A percentile compares a stretch with the other conserved stretches of the same genome.
Evolutionary conservation across 768 basidiomycete species (phyloP).

Genomic region (Mycena latifolia): DNA sequence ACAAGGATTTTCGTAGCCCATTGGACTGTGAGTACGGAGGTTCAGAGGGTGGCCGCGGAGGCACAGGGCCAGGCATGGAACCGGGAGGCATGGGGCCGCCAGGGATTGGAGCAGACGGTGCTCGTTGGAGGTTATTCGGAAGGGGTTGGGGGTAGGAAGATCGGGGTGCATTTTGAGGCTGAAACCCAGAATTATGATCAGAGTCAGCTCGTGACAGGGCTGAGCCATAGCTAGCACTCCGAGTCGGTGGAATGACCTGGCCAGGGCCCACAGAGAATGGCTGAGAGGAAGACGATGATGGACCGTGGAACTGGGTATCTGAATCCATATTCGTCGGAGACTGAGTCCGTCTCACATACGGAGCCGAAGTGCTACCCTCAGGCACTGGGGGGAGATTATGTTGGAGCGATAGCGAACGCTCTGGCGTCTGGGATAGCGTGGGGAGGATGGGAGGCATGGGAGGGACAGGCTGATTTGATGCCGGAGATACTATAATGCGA

Average conservation of each 20-base stretch:
- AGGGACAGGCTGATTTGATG: conserved; percentile 74
- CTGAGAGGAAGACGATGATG: conserved; percentile 44
- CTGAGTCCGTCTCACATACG: conserved; percentile 18
- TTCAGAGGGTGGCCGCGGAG: conserved; percentile 64
- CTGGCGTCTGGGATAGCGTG: conserved; percentile 18
- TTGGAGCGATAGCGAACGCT: conserved; percentile 10
- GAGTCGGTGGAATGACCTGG: conserved; percentile 50
- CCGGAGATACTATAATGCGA: conserved; percentile 60
- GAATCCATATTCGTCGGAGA: conserved; percentile 19
- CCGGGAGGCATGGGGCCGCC: conserved; percentile 39
- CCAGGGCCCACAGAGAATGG: conserved; percentile 54
- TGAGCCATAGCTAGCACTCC: conserved; percentile 51
- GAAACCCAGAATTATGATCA: conserved; percentile 37
- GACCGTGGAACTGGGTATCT: conserved; percentile 33
- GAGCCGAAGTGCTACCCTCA: conserved; percentile 14
- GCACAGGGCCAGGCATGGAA: conserved; percentile 40
- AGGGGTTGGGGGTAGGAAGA: conserved; percentile 28
- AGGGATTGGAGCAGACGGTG: conserved; percentile 35
- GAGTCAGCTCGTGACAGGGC: conserved; percentile 40
- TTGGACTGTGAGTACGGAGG: conserved; percentile 47
- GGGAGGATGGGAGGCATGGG: conserved; percentile 62
- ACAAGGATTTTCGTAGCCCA: conserved; percentile 64
- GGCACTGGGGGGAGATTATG: conserved; percentile 22
- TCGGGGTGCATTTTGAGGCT: conserved; percentile 36
- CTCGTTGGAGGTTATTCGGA: conserved; percentile 33